Conservation (phyloP, 2,329 filamentous ascomycete species). For the Xylaria sp. region DNA sequence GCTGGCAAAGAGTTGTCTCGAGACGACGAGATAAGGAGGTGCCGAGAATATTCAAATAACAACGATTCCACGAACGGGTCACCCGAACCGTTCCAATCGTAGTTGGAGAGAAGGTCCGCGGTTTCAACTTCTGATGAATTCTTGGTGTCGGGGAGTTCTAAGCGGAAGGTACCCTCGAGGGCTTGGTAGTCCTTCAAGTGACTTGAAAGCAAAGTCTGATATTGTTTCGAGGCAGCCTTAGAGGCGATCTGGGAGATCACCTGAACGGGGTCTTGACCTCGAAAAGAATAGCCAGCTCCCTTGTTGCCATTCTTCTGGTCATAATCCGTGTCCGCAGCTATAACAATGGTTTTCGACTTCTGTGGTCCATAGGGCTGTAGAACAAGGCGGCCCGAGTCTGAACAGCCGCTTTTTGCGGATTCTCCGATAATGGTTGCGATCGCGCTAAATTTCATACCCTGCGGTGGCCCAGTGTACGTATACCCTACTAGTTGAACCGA, state of each 20-base stretch:
- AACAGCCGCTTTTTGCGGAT: constrained; percentile 32
- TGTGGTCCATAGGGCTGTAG: constrained; percentile 44
- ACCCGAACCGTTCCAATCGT: constrained; percentile 49
- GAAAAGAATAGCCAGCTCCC: constrained; percentile 58
- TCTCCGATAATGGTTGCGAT: constrained; percentile 20
- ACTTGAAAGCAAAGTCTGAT: constrained; percentile 47
- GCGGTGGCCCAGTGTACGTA: constrained; percentile 23
- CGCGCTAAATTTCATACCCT: constrained; percentile 35
- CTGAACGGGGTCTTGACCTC: constrained; percentile 56
- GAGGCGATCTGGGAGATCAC: constrained; percentile 51
- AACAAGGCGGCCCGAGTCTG: constrained; percentile 37
- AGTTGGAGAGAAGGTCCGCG: constrained; percentile 47
- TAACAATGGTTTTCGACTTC: constrained; percentile 52
- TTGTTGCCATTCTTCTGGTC: constrained; percentile 60
- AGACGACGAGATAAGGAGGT: constrained; percentile 65
- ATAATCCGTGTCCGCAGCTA: constrained; percentile 61
- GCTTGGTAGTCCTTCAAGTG: constrained; percentile 56
- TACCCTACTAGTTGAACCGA: constrained; percentile 29
- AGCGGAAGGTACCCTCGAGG: constrained; percentile 53
- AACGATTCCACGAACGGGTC: constrained; percentile 64
- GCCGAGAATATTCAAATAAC: constrained; percentile 63
- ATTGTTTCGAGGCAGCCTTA: constrained; percentile 49
- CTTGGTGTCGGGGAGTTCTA: constrained; percentile 58
- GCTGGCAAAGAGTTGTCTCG: constrained; percentile 62
- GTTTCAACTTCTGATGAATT: constrained; percentile 55